Base-by-base conservation (phyloP, 2,329 filamentous ascomycete genomes). In the Verticillium isaacii region DNA sequence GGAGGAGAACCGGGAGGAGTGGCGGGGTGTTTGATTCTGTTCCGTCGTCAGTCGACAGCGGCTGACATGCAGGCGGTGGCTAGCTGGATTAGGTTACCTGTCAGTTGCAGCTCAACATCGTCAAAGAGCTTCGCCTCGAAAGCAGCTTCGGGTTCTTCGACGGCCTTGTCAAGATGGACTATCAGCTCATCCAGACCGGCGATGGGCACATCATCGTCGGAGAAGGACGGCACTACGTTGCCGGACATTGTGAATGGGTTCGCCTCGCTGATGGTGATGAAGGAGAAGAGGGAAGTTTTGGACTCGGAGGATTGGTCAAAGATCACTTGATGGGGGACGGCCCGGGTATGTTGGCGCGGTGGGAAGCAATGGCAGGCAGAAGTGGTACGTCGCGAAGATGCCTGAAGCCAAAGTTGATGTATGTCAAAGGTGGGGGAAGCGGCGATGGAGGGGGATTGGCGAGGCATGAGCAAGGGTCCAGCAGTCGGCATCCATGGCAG, bases 81-180 rank as follows among this genome's bases (percentile, higher is more conserved):
- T 17, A 15, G 39, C n/a, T 14, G 17, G 14, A 34, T 2, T 34
- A 12, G 62, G 70, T 32, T 69, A 82, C 84, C 81, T 52, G 78
- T 86, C 17, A 88, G 74, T 68, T 87, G 84, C 4, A 87, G 78
- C 67, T 84, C 81, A 55, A 88, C 80, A 68, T 85, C 74, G 68
- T 88, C 85, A 62, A 88, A 82, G 2, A 88, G 75, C 66, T 81
- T 81, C 12, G 74, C 72, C 63, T 82, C 72, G 39, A 84, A 73
- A 0, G 75, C 70, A 1, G 77, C 70, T 0, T 74, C 73, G 19
- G 80, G 74, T 63, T 81, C 77, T 32, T 73, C 69, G 19, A 78
- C 64, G n/a, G 88, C 74, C 32, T 79, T 72, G 58, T 81, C 76
- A 17, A 89, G 75, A 69, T 88, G 86, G 25, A 69, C 70, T 57